Evolutionary conservation across 768 basidiomycete species (phyloP).

Genomic region (Tricholomella constricta): DNA sequence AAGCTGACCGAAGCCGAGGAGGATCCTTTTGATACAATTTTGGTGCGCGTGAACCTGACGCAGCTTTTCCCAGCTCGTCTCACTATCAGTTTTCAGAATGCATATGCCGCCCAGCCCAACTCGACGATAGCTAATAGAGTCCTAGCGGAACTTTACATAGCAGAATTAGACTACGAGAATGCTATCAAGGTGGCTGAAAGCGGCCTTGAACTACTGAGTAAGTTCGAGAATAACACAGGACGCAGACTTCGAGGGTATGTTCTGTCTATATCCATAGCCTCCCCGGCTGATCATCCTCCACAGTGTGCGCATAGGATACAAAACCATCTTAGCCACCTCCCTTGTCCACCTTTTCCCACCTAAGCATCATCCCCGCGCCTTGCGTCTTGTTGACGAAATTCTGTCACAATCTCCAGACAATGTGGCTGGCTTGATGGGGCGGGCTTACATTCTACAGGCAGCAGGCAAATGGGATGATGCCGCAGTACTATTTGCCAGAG

Average conservation of each 20-base stretch:
- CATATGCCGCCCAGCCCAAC: conserved; percentile 48
- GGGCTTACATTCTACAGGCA: conserved; percentile 71
- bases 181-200: conserved; percentile 71
- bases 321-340: conserved; percentile 70
- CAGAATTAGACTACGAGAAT: conserved; percentile 73
- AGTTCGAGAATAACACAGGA: conserved; percentile 59
- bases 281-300: neutral
- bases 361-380: conserved; percentile 83
- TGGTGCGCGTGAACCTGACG: conserved; percentile 46
- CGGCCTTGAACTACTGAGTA: conserved; percentile 59
- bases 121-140: conserved; percentile 72
- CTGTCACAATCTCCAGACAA: conserved; percentile 65
- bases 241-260: conserved; percentile 51
- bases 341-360: conserved; percentile 87
- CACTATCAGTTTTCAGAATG: conserved; percentile 44
- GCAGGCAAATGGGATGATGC: conserved; percentile 72
- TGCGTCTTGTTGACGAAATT: conserved; percentile 71
- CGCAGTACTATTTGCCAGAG: conserved; percentile 57
- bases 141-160: conserved; percentile 62
- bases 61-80: conserved; percentile 2
- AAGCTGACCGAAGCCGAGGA: conserved; percentile 37
- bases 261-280: neutral
- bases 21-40: conserved; percentile 61
- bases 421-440: conserved; percentile 66
- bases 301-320: conserved; percentile 69